Base-by-base conservation (phyloP, 2,329 filamentous ascomycete species). In the Penicillium brevicompactum region DNA sequence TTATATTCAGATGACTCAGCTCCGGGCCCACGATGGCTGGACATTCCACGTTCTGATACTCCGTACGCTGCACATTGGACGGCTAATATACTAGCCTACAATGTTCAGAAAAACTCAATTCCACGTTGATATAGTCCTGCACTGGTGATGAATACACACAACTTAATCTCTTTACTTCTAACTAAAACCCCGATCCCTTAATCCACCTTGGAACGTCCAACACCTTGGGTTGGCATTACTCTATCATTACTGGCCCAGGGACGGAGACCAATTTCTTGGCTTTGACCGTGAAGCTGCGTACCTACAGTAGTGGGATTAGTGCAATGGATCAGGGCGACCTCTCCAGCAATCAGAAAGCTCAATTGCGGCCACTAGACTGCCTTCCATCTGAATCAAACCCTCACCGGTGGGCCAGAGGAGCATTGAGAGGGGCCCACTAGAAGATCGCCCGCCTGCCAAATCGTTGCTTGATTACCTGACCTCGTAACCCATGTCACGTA, bases 391-490 rank as follows among this genome's bases (percentile, higher is more conserved):
- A 57, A 60, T 62, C 61, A 58, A 61, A 57, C 59, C 56, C 59
- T 66, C 63, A 63, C 63, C 60, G 62, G 61, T 62, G 63, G 60
- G 60, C 53, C 60, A 59, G 59, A 63, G 53, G 54, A 63, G 53
- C 57, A 60, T 61, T 57, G 58, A 58, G 55, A 61, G 57, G 37
- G 49, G 45, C 58, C 65, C 67, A 67, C 67, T 54, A 47, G 62
- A 61, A 61, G 69, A 71, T 71, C 69, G 68, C 65, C 67, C 64
- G 62, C 60, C 66, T 67, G 62, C 63, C 62, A 66, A 62, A 66
- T 63, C 57, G 55, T 52, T 53, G 46, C 59, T 55, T 47, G 65
- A 51, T 44, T 58, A 54, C 32, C 24, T 38, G 44, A 53, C 32
- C 52, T 45, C 18, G 42, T 45, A 45, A 37, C 42, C 14, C 6